phyloP scores from a whole-genome alignment of 345 rosid species.

The Camelina laxa region DNA sequence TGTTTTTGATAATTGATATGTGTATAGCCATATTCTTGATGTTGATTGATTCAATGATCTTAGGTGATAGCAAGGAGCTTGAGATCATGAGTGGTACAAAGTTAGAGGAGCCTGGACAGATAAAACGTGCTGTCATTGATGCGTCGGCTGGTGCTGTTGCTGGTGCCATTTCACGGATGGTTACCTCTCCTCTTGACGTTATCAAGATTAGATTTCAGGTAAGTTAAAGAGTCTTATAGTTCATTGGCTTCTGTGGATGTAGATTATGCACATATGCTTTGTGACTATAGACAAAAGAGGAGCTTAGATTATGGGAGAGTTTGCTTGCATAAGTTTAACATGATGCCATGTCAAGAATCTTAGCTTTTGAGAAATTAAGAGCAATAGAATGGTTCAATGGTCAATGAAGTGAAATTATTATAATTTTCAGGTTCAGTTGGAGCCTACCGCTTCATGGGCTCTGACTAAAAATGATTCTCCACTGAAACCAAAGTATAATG shows the following conservation, averaged over 20 bases:
- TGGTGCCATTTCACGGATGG: conserved; percentile 24
- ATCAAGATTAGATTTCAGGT: conserved; percentile 25
- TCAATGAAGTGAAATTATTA: background rate
- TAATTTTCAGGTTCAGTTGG: conserved; percentile 13
- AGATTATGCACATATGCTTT: background rate
- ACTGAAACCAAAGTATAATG: conserved; percentile 10
- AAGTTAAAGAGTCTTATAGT: background rate
- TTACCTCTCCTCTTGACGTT: conserved; percentile 21
- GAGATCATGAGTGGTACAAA: conserved; percentile 14
- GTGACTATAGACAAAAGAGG: background rate
- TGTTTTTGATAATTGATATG: background rate
- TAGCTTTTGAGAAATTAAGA: background rate
- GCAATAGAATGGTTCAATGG: background rate
- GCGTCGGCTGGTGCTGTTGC: conserved; percentile 20
- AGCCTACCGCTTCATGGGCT: conserved; percentile 23
- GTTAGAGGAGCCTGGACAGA: conserved; percentile 13
- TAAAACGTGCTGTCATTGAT: conserved; percentile 28
- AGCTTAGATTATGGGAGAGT: background rate
- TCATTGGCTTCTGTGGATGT: background rate
- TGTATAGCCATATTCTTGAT: background rate
- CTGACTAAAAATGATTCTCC: background rate
- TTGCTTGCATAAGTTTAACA: background rate
- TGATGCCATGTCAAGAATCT: background rate
- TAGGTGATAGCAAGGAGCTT: background rate
- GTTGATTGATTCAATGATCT: conserved; percentile 11